Conservation (phyloP, 2,329 filamentous ascomycete species). For the Aspergillus tamarii region DNA sequence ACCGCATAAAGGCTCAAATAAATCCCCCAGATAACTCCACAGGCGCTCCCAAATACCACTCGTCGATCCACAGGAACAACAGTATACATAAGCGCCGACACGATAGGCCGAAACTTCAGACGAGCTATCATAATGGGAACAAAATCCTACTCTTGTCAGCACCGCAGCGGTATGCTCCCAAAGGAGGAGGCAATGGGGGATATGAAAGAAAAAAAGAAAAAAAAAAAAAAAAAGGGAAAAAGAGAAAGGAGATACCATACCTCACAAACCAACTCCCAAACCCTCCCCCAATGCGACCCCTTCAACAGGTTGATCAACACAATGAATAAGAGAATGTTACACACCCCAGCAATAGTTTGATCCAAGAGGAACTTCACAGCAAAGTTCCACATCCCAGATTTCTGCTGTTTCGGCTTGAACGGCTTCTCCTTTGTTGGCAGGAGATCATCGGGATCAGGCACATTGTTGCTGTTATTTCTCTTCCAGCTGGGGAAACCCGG, state of each 20-base stretch:
- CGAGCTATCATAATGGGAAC: constrained; percentile 68
- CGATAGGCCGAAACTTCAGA: constrained; percentile 71
- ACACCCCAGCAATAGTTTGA: constrained; percentile 57
- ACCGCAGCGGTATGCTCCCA: background rate
- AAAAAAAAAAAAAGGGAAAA: background rate
- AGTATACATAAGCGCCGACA: constrained; percentile 71
- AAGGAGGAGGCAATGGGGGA: constrained; percentile 4
- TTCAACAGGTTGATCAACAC: constrained; percentile 54
- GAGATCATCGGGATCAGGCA: background rate
- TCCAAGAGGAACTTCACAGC: constrained; percentile 62
- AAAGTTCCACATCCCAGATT: constrained; percentile 8
- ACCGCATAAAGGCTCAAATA: constrained; percentile 70
- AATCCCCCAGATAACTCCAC: constrained; percentile 74
- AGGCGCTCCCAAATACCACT: constrained; percentile 71
- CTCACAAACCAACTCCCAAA: constrained; percentile 34
- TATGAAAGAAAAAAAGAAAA: constrained; percentile 5
- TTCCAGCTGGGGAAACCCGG: constrained; percentile 60
- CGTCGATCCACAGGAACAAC: constrained; percentile 72
- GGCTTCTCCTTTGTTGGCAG: constrained; percentile 18
- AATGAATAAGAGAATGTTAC: constrained; percentile 63
- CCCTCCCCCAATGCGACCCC: constrained; percentile 30
- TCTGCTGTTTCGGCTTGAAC: background rate
- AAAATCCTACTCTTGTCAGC: constrained; percentile 55
- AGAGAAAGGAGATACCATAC: constrained; percentile 27
- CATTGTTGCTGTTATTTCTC: background rate